Conservation (phyloP, 805 yeast genomes). For the Jamesozyma piceae region DNA sequence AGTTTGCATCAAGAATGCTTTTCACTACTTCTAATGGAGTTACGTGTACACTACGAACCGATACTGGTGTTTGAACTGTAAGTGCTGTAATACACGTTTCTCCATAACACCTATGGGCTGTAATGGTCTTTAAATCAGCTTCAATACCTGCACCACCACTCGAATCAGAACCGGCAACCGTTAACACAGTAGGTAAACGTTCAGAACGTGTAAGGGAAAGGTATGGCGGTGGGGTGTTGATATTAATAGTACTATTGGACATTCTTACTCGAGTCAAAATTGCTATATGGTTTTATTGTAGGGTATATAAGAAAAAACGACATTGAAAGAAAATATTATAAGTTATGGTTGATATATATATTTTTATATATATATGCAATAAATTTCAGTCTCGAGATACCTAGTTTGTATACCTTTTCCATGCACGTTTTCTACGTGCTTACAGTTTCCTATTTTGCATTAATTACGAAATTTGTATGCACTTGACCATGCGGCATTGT, state of each 20-base stretch:
- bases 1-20: slow-evolving; percentile 43
- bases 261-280: slow-evolving; percentile 4
- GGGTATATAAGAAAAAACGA: no score
- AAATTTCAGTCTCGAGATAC: no score
- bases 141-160: slow-evolving; percentile 92
- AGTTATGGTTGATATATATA: no score
- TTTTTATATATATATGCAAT: no score
- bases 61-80: slow-evolving; percentile 62
- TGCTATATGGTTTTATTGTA: no score
- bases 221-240: slow-evolving; percentile 28
- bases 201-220: slow-evolving; percentile 17
- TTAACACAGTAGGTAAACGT: slow-evolving; percentile 35
- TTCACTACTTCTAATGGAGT: slow-evolving; percentile 38
- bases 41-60: slow-evolving; percentile 35
- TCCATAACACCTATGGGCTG: slow-evolving; percentile 68
- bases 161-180: slow-evolving; percentile 68
- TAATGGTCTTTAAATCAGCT: slow-evolving; percentile 74
- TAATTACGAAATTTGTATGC: no score
- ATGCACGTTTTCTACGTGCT: no score
- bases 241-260: slow-evolving; percentile 12
- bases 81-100: slow-evolving; percentile 69
- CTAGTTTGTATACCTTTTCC: no score
- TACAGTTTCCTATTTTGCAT: no score
- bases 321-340: no score
- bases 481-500: no score